Percentiles rank a stretch among this genome's conserved stretches.
Conservation (phyloP, 106 monocot species). For the Platanthera guangdongensis region DNA sequence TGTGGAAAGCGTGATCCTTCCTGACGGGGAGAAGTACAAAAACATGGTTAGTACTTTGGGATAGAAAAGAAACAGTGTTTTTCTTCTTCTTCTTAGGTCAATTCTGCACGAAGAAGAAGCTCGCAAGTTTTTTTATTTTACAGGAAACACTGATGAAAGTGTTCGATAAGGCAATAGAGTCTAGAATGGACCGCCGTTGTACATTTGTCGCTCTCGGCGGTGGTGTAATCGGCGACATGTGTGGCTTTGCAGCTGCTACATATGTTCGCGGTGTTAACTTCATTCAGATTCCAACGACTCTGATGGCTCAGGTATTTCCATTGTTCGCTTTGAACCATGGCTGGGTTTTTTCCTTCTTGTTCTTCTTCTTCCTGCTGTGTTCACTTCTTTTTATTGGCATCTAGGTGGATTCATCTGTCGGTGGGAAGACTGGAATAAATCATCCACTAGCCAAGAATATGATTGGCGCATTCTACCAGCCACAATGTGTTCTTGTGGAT, state of each 20-base stretch:
- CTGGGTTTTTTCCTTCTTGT: not conserved
- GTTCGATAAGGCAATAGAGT: slow-evolving; percentile 91
- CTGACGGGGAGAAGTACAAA: slow-evolving; percentile 95
- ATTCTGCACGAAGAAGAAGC: not conserved
- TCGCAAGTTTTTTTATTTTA: not conserved
- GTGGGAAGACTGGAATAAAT: slow-evolving; percentile 98
- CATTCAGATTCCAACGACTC: slow-evolving; percentile 95
- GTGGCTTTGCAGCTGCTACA: slow-evolving; percentile 93
- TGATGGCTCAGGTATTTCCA: slow-evolving; percentile 82
- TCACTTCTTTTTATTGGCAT: not conserved
- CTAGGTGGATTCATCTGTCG: slow-evolving; percentile 99
- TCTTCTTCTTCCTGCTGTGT: not conserved
- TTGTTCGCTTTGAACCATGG: not conserved
- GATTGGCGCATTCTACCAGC: slow-evolving; percentile 97
- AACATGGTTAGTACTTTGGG: slow-evolving; percentile 52
- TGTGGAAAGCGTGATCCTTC: slow-evolving; percentile 86
- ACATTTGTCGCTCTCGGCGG: slow-evolving; percentile 97
- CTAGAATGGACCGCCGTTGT: slow-evolving; percentile 66
- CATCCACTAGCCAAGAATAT: slow-evolving; percentile 92
- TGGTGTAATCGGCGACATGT: slow-evolving; percentile 97
- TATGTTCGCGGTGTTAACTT: slow-evolving; percentile 97
- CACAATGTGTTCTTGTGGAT: slow-evolving; percentile 90
- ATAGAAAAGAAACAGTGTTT: not conserved
- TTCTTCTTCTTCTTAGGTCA: not conserved
- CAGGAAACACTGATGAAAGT: slow-evolving; percentile 95